Evolutionary conservation across 805 yeast genomes (phyloP), one percentile per base, ranked within the genome.

Genomic region (Kazachstania viticola): DNA sequence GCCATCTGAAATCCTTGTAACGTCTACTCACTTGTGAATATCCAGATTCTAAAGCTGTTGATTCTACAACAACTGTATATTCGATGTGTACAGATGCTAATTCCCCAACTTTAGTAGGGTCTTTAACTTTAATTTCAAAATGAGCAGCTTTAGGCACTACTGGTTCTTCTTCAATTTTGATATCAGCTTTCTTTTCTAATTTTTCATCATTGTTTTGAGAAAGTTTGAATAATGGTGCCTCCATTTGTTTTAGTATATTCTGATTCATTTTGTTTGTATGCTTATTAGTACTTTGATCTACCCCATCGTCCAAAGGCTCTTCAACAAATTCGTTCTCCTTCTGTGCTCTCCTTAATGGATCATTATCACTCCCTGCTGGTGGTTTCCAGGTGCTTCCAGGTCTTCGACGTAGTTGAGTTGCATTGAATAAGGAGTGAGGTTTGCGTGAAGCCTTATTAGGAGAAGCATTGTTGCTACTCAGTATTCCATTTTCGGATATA

Each of bases 1-100:
- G 64, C 97, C 97, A 88, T 38, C 95, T 63, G 57, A 91, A 88
- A 55, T 91, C 98, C 32, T 77, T 73, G 56, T 88, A 91, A 42
- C 98, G 69, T 51, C 98, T 67, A 4, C 83, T 71, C 0, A 87
- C 96, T 9, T 65, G 59, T 0, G 66, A 59, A 29, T 69, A 74
- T 8, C 58, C 49, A n/a, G 51, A 39, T 14, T 51, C 44, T 29
- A 61, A 49, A 17, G 41, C 25, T 28, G 56, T 45, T 7, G 82
- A 68, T 30, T 57, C 67, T 12, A 93, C 73, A 21, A 69, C 69
- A 15, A 91, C 82, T 2, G 79, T 71, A 55, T 88, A 91, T 5
- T 81, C 94, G 2, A 88, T 81, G 53, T 91, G 95, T 1, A 94
- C 80, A 26, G 77, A 72, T 0, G 97, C 75, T 28, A 87, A 58